Percentiles rank a stretch among this genome's conserved stretches.
These are phyloP conservation scores for Hymenoscyphus occultus DNA, from an alignment of 2,329 filamentous ascomycete species.

Conservation along the genomic window DNA sequence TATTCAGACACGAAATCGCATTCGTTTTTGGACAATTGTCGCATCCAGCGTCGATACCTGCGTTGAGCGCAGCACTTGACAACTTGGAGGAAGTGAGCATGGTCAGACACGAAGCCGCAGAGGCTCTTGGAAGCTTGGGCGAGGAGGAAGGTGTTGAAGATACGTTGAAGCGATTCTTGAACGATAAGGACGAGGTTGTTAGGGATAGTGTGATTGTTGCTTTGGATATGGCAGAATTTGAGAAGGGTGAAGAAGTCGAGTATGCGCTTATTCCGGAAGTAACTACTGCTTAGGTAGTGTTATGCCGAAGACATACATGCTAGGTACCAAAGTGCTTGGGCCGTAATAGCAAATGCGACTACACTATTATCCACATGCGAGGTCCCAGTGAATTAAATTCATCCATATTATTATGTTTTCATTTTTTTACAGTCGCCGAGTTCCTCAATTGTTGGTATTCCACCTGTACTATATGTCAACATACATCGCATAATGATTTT, in stretches of 20 bases:
- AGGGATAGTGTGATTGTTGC: constrained; percentile 93
- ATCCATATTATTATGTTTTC: background rate
- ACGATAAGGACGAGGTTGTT: constrained; percentile 91
- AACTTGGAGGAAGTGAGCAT: constrained; percentile 84
- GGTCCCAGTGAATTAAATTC: background rate
- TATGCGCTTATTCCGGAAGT: constrained; percentile 84
- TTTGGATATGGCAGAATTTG: constrained; percentile 96
- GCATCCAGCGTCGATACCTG: constrained; percentile 94
- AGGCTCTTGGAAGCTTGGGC: constrained; percentile 89
- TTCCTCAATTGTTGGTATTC: constrained; percentile 39
- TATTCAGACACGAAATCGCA: constrained; percentile 96
- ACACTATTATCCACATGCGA: constrained; percentile 1
- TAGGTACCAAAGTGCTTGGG: constrained; percentile 36
- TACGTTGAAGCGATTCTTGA: constrained; percentile 74
- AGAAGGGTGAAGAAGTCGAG: constrained; percentile 82
- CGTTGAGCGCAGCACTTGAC: constrained; percentile 73
- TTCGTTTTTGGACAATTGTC: constrained; percentile 97
- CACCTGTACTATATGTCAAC: constrained; percentile 31
- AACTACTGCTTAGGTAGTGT: constrained; percentile 23
- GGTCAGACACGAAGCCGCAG: constrained; percentile 96
- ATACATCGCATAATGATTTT: background rate
- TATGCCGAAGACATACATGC: constrained; percentile 10
- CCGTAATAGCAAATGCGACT: constrained; percentile 27
- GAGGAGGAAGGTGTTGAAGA: constrained; percentile 92
- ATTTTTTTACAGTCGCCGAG: background rate